Evolutionary conservation across 192 early-diverging fungal genomes (phyloP).

Genomic region (Coemansia asiatica): DNA sequence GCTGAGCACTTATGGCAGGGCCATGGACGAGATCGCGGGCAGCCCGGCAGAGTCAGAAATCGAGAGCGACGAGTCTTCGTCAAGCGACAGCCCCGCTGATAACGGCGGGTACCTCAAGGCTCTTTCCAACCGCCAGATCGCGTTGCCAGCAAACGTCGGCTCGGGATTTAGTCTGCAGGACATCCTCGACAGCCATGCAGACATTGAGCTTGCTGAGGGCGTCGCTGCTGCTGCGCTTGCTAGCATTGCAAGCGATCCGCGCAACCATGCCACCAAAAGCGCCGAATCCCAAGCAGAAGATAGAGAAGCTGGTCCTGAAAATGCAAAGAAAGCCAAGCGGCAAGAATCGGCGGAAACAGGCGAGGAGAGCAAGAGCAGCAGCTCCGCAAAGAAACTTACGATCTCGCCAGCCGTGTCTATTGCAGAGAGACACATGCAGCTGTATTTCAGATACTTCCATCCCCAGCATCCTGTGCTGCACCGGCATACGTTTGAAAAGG

Average conservation of each 20-base stretch:
- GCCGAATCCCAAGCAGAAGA: not conserved
- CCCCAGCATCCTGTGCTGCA: slow-evolving; percentile 55
- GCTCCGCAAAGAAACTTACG: not conserved
- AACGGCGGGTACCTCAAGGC: slow-evolving; percentile 29
- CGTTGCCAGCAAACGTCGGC: slow-evolving; percentile 33
- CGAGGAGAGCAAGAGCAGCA: not conserved
- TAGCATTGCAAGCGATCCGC: slow-evolving; percentile 17
- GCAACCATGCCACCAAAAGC: not conserved
- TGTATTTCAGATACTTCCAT: slow-evolving; percentile 50
- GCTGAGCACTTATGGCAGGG: not conserved
- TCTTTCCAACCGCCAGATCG: slow-evolving; percentile 53
- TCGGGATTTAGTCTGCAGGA: slow-evolving; percentile 14
- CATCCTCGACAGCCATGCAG: slow-evolving; percentile 18
- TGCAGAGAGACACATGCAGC: slow-evolving; percentile 26
- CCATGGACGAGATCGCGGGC: slow-evolving; percentile 10
- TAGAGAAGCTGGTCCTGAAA: not conserved
- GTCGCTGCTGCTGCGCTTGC: slow-evolving; percentile 20
- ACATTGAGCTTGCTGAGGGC: slow-evolving; percentile 13
- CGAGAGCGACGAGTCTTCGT: slow-evolving; percentile 24
- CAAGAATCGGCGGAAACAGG: not conserved
- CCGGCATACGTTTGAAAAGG: slow-evolving; percentile 45
- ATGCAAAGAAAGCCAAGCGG: not conserved
- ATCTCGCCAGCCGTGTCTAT: not conserved
- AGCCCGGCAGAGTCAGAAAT: slow-evolving; percentile 18
- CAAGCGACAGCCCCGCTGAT: slow-evolving; percentile 10